Percentiles rank a stretch among this genome's conserved stretches.
Evolutionary conservation across 768 basidiomycete genomes (phyloP).

Genomic region (Suillus alpinus): DNA sequence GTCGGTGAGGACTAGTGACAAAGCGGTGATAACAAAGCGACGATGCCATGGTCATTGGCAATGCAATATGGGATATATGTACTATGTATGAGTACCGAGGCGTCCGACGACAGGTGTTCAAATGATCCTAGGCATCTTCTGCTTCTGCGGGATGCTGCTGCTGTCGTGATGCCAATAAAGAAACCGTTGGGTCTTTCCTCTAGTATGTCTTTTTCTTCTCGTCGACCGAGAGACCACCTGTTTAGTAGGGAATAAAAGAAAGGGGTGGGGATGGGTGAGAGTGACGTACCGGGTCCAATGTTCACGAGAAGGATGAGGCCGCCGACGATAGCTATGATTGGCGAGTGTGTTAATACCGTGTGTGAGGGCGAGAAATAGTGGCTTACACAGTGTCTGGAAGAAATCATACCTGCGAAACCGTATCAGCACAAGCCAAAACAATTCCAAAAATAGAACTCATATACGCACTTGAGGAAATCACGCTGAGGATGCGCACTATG

Average conservation of each 20-base stretch:
- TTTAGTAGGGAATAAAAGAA: background rate
- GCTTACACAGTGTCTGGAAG: constrained; percentile 88
- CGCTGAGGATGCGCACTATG: constrained; percentile 90
- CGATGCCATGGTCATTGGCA: background rate
- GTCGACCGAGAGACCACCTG: constrained; percentile 93
- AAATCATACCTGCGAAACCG: constrained; percentile 80
- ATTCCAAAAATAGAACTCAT: background rate
- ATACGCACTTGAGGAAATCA: constrained; percentile 91
- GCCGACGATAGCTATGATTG: constrained; percentile 77
- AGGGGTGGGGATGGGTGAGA: background rate
- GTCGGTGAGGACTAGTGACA: too few relatives aligned
- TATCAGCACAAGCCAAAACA: constrained; percentile 19
- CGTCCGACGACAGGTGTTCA: background rate
- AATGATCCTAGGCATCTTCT: background rate
- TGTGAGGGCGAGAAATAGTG: background rate
- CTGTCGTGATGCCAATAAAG: background rate
- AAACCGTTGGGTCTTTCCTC: background rate
- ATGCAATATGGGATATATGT: constrained; percentile 2
- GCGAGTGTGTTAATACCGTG: constrained; percentile 9
- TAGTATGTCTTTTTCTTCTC: constrained; percentile 98
- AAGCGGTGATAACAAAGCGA: background rate
- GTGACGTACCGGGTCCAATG: constrained; percentile 83
- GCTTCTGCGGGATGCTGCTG: background rate
- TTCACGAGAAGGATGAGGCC: constrained; percentile 96
- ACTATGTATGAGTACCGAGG: background rate